Conservation (phyloP, 192 early-diverging fungal genomes). For the Coemansia sp. region DNA sequence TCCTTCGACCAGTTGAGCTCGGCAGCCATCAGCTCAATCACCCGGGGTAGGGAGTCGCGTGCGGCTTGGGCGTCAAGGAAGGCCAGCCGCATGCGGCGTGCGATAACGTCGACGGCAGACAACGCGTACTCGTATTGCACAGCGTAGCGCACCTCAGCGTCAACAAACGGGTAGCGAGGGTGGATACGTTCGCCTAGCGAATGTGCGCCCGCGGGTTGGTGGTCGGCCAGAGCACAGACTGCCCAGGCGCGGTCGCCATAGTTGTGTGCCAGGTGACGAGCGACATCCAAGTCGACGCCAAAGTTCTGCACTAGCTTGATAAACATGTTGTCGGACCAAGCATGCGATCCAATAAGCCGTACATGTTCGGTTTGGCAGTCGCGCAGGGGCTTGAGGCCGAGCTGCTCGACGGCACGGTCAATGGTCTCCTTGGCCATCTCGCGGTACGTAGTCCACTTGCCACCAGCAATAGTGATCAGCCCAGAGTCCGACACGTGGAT, state of each 20-base stretch:
- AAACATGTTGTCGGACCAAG: slow-evolving; percentile 90
- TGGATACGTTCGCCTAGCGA: slow-evolving; percentile 79
- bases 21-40: slow-evolving; percentile 87
- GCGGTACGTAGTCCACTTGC: slow-evolving; percentile 98
- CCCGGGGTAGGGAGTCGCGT: slow-evolving; percentile 75
- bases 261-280: slow-evolving; percentile 82
- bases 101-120: slow-evolving; percentile 92
- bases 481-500: slow-evolving; percentile 79
- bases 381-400: slow-evolving; percentile 61
- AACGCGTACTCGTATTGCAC: slow-evolving; percentile 89
- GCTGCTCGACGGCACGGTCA: slow-evolving; percentile 78
- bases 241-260: slow-evolving; percentile 95
- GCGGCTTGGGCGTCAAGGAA: slow-evolving; percentile 94
- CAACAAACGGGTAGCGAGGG: slow-evolving; percentile 86
- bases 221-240: slow-evolving; percentile 80
- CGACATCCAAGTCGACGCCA: slow-evolving; percentile 89
- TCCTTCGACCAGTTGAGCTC: slow-evolving; percentile 77
- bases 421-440: slow-evolving; percentile 95
- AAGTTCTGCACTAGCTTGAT: slow-evolving; percentile 95
- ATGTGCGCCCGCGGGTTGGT: slow-evolving; percentile 61
- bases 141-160: slow-evolving; percentile 91
- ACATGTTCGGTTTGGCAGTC: slow-evolving; percentile 74
- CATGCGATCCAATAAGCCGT: slow-evolving; percentile 79
- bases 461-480: slow-evolving; percentile 92
- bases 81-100: slow-evolving; percentile 83